A percentile compares a stretch with the other conserved stretches of the same genome.
These are phyloP conservation scores for Colletotrichum melonis DNA, from an alignment of 2,329 filamentous ascomycete species.

Conservation along the genomic window DNA sequence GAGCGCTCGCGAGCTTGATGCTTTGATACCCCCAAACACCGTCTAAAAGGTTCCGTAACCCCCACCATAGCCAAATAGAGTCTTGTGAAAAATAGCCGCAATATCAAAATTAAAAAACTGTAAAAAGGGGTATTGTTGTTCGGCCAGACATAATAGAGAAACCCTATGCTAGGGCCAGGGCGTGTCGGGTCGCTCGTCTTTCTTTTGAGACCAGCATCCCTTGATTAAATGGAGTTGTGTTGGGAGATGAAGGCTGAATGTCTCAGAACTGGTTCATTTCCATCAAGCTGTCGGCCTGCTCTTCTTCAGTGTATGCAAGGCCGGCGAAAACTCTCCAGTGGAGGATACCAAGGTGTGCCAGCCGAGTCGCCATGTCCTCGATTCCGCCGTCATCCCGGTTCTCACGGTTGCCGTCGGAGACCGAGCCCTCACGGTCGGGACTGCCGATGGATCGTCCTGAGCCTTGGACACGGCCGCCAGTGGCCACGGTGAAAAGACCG, in stretches of 20 bases:
- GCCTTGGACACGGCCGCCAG: slow-evolving; percentile 58
- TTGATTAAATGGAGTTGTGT: slow-evolving; percentile 4
- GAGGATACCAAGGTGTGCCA: slow-evolving; percentile 85
- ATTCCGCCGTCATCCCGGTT: slow-evolving; percentile 65
- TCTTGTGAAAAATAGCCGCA: slow-evolving; percentile 24
- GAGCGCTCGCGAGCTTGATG: slow-evolving; percentile 22
- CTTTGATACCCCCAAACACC: slow-evolving; percentile 32
- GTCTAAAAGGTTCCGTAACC: slow-evolving; percentile 27
- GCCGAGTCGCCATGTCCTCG: slow-evolving; percentile 77
- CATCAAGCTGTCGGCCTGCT: slow-evolving; percentile 47
- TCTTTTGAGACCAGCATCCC: slow-evolving; percentile 7
- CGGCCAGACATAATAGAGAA: slow-evolving; percentile 32
- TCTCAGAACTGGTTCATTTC: slow-evolving; percentile 42
- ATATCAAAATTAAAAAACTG: slow-evolving; percentile 37
- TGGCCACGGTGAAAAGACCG: slow-evolving; percentile 65
- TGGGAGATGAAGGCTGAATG: neutral
- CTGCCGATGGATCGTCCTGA: slow-evolving; percentile 47
- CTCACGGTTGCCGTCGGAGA: slow-evolving; percentile 50
- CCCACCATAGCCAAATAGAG: slow-evolving; percentile 17
- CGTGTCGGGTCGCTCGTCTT: slow-evolving; percentile 1
- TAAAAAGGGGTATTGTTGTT: slow-evolving; percentile 36
- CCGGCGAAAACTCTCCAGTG: slow-evolving; percentile 92
- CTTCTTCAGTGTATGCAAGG: slow-evolving; percentile 72
- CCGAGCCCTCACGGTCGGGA: slow-evolving; percentile 42
- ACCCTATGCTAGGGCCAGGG: slow-evolving; percentile 8